phyloP scores from a whole-genome alignment of 75 land plant genomes.

The Larix kaempferi region DNA sequence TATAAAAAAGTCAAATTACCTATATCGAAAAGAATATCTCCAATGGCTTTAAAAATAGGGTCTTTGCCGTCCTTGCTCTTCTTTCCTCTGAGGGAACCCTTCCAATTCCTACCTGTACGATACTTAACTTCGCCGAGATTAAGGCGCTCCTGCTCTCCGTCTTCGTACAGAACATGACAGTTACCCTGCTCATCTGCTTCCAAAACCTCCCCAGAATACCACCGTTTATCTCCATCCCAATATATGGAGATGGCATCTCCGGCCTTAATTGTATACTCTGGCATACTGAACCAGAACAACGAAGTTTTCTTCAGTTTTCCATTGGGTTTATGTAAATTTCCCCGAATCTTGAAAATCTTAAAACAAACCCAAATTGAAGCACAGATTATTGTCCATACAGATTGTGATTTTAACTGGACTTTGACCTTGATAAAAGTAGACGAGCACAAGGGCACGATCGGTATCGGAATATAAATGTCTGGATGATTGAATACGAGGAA shows the following conservation, averaged over 20 bases:
- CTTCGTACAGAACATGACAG: constrained; percentile 24
- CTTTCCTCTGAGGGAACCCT: neutral
- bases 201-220: constrained; percentile 24
- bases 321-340: neutral
- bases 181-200: constrained; percentile 6
- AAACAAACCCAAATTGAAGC: neutral
- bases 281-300: constrained; percentile 5
- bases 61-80: neutral
- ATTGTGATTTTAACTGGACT: too few relatives aligned
- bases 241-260: constrained; percentile 22
- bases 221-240: constrained; percentile 17
- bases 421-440: too few relatives aligned
- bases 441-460: too few relatives aligned
- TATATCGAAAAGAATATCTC: neutral
- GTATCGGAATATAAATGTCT: too few relatives aligned
- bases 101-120: constrained; percentile 12
- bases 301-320: neutral
- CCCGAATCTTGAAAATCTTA: neutral
- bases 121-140: constrained; percentile 19
- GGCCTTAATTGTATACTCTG: neutral
- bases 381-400: too few relatives aligned
- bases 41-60: neutral
- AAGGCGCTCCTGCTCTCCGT: constrained; percentile 20
- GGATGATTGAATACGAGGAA: too few relatives aligned
- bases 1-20: neutral